A percentile compares a stretch with the other conserved stretches of the same genome.
Conservation (phyloP, 257 asterid genomes). For the Primulina eburnea region DNA sequence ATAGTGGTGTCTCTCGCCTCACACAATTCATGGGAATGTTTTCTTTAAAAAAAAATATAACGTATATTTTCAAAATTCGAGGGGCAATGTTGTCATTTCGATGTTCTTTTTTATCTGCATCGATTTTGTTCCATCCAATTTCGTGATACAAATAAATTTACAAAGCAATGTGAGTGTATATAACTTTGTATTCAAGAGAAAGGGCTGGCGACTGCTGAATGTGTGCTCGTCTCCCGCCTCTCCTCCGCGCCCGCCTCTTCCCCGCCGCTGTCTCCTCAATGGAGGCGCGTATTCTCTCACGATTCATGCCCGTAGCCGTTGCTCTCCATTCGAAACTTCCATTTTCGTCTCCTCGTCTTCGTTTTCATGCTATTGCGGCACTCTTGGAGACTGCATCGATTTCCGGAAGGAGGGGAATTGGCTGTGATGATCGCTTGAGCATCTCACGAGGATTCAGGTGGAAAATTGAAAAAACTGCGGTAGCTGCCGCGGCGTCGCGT, state of each 20-base stretch:
- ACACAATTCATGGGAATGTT: too few relatives aligned
- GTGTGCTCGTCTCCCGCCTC: constrained; percentile 54
- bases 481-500: constrained; percentile 36
- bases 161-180: too few relatives aligned
- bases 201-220: constrained; percentile 40
- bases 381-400: constrained; percentile 24
- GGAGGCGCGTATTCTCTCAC: constrained; percentile 76
- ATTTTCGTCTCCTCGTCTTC: constrained; percentile 25
- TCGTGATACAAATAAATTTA: too few relatives aligned
- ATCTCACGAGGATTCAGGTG: constrained; percentile 35
- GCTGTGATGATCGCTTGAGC: constrained; percentile 22
- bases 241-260: constrained; percentile 44
- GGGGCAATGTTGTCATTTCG: too few relatives aligned
- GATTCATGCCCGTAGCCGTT: constrained; percentile 35
- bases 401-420: constrained; percentile 30
- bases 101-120: too few relatives aligned
- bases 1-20: too few relatives aligned
- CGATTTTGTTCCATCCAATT: too few relatives aligned
- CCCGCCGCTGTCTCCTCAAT: constrained; percentile 37
- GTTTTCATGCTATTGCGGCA: constrained; percentile 28
- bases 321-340: constrained; percentile 25
- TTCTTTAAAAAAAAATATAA: too few relatives aligned
- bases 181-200: background rate
- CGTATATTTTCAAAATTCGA: too few relatives aligned
- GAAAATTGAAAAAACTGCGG: constrained; percentile 32